Base-by-base conservation (phyloP, 2,329 filamentous ascomycete genomes). In the Malbranchea zuffiana region DNA sequence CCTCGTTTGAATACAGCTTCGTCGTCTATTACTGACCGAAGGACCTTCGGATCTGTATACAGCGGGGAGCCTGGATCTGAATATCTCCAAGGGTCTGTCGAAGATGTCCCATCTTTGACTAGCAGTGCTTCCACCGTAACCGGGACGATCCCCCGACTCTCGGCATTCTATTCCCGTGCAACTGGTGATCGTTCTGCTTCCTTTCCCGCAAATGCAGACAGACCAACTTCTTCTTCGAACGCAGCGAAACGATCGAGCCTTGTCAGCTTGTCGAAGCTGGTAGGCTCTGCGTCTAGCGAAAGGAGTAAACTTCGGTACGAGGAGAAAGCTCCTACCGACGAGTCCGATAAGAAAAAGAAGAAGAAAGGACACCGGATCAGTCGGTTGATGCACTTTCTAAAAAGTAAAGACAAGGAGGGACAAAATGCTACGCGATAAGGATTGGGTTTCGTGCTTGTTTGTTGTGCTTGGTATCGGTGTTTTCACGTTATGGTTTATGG, bases 321-420 rank as follows among this genome's bases (percentile, higher is more conserved):
- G 39, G 61, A 65, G 46, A 64, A 64, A 38, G 57, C 62, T 12
- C 57, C 60, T 0, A 44, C 50, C 11, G 62, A 63, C 24, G 50
- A 54, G n/a, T 41, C 48, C 39, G 48, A 51, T 12, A 66, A 60
- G 47, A 60, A 50, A 39, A 47, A 50, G 13, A 66, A 59, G 45
- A 66, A 60, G 50, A 67, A 65, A 46, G 53, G 55, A 26, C 59
- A 58, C 38, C 56, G 65, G 34, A 58, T 69, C 23, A 67, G 62
- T 47, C 63, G 63, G 36, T 48, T 68, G 29, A 63, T 68, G 57
- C 58, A 63, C 42, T 68, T 68, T 45, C 68, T 66, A 66, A 63
- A 62, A 48, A 50, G 55, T 16, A 68, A 64, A 47, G 66, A 67
- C 35, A 67, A 65, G 42, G 53, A 60, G 58, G 55, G 46, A 20